Conservation (phyloP, 2,329 filamentous ascomycete genomes). For the Echinosphaeria canescens region DNA sequence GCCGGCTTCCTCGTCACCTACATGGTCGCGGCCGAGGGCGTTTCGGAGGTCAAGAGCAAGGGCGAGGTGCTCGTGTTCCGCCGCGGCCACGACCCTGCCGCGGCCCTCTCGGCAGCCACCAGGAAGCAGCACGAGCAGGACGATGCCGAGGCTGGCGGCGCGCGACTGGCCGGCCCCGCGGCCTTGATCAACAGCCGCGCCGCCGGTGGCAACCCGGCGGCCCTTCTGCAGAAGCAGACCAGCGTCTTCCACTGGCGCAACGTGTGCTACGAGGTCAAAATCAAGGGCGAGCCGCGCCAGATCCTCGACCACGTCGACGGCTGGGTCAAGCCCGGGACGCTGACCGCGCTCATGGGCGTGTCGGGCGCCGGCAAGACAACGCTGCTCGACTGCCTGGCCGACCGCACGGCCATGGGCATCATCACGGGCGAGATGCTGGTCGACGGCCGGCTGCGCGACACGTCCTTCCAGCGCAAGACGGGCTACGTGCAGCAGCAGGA, state of each 20-base stretch:
- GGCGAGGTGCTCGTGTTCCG: conserved; percentile 59
- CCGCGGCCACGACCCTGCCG: conserved; percentile 38
- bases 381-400: conserved; percentile 67
- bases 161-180: conserved; percentile 22
- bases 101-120: conserved; percentile 10
- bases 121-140: conserved; percentile 34
- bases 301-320: conserved; percentile 76
- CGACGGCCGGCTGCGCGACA: conserved; percentile 43
- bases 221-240: conserved; percentile 29
- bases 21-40: conserved; percentile 42
- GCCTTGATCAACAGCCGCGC: conserved; percentile 20
- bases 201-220: conserved; percentile 5
- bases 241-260: conserved; percentile 75
- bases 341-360: conserved; percentile 82
- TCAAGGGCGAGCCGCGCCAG: conserved; percentile 53
- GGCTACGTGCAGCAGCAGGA: conserved; percentile 90
- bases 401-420: conserved; percentile 73
- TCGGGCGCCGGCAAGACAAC: conserved; percentile 92
- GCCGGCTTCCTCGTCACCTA: conserved; percentile 39
- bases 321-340: conserved; percentile 81
- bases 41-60: conserved; percentile 47
- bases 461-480: conserved; percentile 77
- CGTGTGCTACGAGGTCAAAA: conserved; percentile 57
- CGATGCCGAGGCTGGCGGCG: conserved; percentile 31
- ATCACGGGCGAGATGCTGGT: conserved; percentile 66